These are phyloP conservation scores for Afroboletus lepidellus DNA, from an alignment of 1,284 basidiomycete species.

Conservation along the genomic window DNA sequence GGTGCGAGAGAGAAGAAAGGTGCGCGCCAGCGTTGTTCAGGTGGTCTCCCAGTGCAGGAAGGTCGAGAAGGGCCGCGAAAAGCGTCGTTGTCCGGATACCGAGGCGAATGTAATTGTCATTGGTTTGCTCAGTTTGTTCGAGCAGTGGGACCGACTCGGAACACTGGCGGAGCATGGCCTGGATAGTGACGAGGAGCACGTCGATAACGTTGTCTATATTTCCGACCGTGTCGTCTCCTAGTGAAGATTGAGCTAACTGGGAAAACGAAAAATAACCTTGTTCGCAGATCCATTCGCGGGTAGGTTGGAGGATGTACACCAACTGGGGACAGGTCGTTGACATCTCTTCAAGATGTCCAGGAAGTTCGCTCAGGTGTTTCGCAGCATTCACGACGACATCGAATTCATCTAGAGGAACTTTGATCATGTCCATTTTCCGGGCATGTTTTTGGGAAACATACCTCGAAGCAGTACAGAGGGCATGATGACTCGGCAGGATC, in stretches of 20 bases:
- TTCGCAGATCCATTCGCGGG: constrained; percentile 31
- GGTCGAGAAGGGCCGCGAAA: constrained; percentile 46
- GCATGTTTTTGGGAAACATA: constrained; percentile 13
- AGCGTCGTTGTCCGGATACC: constrained; percentile 36
- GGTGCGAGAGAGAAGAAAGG: constrained; percentile 34
- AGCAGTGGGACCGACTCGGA: constrained; percentile 21
- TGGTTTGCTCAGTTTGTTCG: constrained; percentile 8
- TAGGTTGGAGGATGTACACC: constrained; percentile 29
- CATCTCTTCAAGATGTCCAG: constrained; percentile 29
- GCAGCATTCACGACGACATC: constrained; percentile 20
- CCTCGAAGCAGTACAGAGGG: constrained; percentile 35
- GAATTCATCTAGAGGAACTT: constrained; percentile 25
- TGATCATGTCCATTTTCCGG: neutral
- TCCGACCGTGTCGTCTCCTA: neutral
- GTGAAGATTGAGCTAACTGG: neutral
- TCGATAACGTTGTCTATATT: constrained; percentile 50
- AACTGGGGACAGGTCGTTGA: constrained; percentile 29
- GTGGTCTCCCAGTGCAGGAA: constrained; percentile 39
- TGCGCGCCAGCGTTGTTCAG: constrained; percentile 32
- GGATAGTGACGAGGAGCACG: constrained; percentile 60
- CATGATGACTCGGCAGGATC: constrained; percentile 21
- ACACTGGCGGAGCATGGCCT: constrained; percentile 51
- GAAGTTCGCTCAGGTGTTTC: constrained; percentile 22
- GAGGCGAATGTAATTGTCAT: constrained; percentile 44
- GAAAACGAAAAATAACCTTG: constrained; percentile 30